Conservation (phyloP, 768 basidiomycete genomes). For the Mycena amicta region DNA sequence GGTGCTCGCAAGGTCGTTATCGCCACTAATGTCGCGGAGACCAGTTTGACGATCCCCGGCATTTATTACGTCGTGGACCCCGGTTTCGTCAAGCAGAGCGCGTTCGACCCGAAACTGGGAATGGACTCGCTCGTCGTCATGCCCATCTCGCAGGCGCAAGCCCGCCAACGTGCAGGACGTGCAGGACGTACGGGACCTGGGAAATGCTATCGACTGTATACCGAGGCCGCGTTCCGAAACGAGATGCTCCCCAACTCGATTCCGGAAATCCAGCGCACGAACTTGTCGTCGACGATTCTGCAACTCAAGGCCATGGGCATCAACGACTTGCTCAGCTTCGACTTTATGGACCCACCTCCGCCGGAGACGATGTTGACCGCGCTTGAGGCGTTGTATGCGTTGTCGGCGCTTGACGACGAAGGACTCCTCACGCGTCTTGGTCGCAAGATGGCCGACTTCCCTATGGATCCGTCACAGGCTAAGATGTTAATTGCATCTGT, state of each 20-base stretch:
- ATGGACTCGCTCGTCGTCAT: constrained; percentile 99
- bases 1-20: constrained; percentile 99
- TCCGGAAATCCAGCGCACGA: constrained; percentile 96
- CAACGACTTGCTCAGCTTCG: constrained; percentile 96
- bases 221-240: constrained; percentile 96
- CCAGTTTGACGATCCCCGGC: constrained; percentile 95
- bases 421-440: constrained; percentile 92
- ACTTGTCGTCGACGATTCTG: constrained; percentile 88
- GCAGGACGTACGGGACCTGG: constrained; percentile 98
- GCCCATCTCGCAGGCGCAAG: constrained; percentile 98
- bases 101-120: constrained; percentile 93
- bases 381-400: constrained; percentile 89
- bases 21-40: constrained; percentile 99
- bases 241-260: constrained; percentile 98
- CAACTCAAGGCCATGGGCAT: constrained; percentile 99
- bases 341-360: constrained; percentile 99
- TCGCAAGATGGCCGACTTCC: constrained; percentile 99
- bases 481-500: constrained; percentile 99
- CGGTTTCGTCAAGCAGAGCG: constrained; percentile 98
- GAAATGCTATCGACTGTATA: constrained; percentile 97
- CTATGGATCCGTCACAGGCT: constrained; percentile 93
- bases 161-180: constrained; percentile 92
- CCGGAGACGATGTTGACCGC: constrained; percentile 97
- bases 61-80: constrained; percentile 99
- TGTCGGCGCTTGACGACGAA: constrained; percentile 96